A percentile compares a stretch with the other conserved stretches of the same genome.
These are phyloP conservation scores for Friedmanniomyces simplex DNA, from an alignment of 495 filamentous ascomycete species.

Conservation along the genomic window DNA sequence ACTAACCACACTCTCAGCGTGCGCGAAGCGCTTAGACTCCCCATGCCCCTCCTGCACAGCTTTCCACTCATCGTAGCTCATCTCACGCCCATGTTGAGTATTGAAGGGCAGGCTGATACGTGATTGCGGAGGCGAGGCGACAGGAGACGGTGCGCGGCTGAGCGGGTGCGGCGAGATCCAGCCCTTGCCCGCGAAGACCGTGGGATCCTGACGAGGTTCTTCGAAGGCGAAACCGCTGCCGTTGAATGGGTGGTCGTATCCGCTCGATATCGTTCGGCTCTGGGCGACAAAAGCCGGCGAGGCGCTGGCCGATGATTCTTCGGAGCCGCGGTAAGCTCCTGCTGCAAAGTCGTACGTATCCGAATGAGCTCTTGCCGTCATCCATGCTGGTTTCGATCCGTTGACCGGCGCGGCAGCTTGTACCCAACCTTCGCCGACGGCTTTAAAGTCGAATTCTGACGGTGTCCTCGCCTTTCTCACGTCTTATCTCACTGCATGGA, in stretches of 20 bases:
- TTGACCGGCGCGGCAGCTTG: not conserved
- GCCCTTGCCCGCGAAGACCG: constrained; percentile 17
- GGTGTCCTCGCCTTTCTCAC: not conserved
- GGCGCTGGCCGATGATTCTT: not conserved
- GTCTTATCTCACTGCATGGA: not conserved
- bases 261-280: not conserved
- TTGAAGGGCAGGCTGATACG: constrained; percentile 1
- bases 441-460: not conserved
- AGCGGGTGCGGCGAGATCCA: constrained; percentile 22
- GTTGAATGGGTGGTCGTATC: not conserved
- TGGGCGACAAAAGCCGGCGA: not conserved
- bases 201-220: not conserved
- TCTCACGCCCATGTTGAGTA: not conserved
- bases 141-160: not conserved
- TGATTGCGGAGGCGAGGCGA: not conserved
- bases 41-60: not conserved
- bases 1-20: not conserved
- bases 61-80: constrained; percentile 13
- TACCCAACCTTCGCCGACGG: not conserved
- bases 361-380: not conserved
- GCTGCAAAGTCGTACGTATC: not conserved
- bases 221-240: not conserved
- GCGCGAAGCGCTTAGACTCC: not conserved
- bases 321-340: not conserved
- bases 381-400: not conserved